A percentile compares a stretch with the other conserved stretches of the same genome.
phyloP scores from a whole-genome alignment of 225 moss, liverwort and hornwort species.

The Polytrichum commune region DNA sequence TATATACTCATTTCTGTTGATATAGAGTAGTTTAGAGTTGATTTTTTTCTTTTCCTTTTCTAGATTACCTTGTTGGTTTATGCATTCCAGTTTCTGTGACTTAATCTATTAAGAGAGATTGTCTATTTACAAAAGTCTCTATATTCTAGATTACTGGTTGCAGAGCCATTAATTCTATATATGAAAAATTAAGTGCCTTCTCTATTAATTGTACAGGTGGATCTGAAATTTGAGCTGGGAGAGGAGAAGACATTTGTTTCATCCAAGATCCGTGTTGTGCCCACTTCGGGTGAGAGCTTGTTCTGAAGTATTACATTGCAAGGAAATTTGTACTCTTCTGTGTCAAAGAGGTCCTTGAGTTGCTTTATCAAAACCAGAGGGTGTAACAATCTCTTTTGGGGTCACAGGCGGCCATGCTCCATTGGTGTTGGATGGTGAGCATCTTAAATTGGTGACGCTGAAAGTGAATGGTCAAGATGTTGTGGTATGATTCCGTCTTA shows the following conservation, averaged over 20 bases:
- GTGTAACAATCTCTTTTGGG: background rate
- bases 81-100: no score
- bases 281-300: conserved; percentile 34
- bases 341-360: background rate
- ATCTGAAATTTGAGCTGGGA: conserved; percentile 72
- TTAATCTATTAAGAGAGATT: no score
- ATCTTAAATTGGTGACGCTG: conserved; percentile 68
- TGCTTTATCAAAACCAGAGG: background rate
- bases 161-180: no score
- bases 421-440: conserved; percentile 74
- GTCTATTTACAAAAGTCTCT: no score
- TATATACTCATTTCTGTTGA: no score
- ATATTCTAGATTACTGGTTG: no score
- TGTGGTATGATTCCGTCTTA: conserved; percentile 25
- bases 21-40: no score
- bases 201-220: conserved; percentile 44
- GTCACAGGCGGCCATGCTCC: conserved; percentile 44
- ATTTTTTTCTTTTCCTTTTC: no score
- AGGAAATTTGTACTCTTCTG: no score
- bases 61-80: no score
- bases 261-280: conserved; percentile 76
- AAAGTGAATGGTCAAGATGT: conserved; percentile 64
- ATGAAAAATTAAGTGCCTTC: no score
- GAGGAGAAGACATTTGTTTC: conserved; percentile 80
- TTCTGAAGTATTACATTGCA: background rate